Evolutionary conservation across 371 early-diverging fungal species (phyloP), one percentile per base, ranked within the genome.

Genomic region (Mortierella sp.): DNA sequence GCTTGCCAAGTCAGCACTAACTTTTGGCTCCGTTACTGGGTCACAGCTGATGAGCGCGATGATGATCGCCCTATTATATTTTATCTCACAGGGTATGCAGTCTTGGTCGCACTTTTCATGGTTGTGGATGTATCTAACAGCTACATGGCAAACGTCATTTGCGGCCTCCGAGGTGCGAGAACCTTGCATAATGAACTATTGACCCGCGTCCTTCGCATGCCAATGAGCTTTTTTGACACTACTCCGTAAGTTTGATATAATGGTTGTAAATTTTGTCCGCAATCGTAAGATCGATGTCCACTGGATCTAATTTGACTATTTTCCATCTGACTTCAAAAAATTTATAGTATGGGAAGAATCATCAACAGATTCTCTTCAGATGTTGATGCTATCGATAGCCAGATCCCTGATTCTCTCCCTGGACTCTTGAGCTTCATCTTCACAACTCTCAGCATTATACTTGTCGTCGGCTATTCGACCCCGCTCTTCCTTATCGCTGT

Each of bases 161-260:
- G 73, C 17, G 83, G 78, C 22, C 67, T 88, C n/a, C 75, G 70
- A 15, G 85, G 85, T 4, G 81, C 86, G 42, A 83, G 54, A 56
- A 73, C 64, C 6, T 62, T 90, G 1, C 93, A 95, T 61, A 93
- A 87, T 89, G 0, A 96, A 90, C 73, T 94, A 90, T 74, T 95
- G 22, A 66, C 83, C 15, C 87, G 92, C 42, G 87, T 94, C 13
- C 59, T 94, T 37, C 86, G 87, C 22, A 90, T 95, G 15, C 93
- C 93, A 9, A 85, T 94, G 74, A 79, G 89, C 1, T 94, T 95
- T 69, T 96, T 93, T 75, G 94, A 96, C 70, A 90, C 93, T 0
- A 96, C 95, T 15, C 98, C 96, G 37, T 82, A 89, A 31, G 93
- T 90, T 12, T 93, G 2, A 43, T 43, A 31, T 26, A 23, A 15